These are phyloP conservation scores for Xerocomus nothofagi DNA, from an alignment of 1,284 basidiomycete species.

Conservation along the genomic window DNA sequence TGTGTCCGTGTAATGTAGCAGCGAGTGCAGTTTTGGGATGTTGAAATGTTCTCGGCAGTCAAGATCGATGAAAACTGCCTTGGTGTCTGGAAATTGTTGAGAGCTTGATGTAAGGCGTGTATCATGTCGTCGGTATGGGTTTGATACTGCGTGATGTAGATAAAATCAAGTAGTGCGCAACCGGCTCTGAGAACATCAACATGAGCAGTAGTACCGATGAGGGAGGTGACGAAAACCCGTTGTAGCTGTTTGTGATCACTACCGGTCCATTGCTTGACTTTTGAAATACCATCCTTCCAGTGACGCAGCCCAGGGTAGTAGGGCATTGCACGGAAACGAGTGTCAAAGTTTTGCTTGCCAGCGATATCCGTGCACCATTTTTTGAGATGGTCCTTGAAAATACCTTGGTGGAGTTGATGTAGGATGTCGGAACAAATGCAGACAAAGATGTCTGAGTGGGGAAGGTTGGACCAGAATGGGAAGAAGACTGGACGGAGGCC, in stretches of 20 bases:
- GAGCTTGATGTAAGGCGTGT: not conserved
- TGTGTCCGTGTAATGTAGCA: constrained; percentile 9
- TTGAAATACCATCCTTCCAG: not conserved
- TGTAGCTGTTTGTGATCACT: not conserved
- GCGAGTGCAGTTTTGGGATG: constrained; percentile 27
- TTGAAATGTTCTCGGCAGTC: not conserved
- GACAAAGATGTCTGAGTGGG: not conserved
- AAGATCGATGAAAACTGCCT: not conserved
- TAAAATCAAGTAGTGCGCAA: not conserved
- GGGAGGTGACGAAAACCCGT: not conserved
- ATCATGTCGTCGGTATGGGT: not conserved
- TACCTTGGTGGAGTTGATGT: not conserved
- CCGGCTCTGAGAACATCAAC: not conserved
- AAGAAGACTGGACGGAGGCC: not conserved
- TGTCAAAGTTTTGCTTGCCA: not conserved
- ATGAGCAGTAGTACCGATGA: not conserved
- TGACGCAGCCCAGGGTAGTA: not conserved
- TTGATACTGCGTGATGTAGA: not conserved
- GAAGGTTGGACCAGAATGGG: not conserved
- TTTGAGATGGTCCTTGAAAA: not conserved
- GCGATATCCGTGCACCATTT: not conserved
- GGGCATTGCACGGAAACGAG: not conserved
- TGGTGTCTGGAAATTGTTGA: not conserved
- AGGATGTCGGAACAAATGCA: not conserved
- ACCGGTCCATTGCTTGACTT: not conserved